These are phyloP conservation scores for Botrytis paeoniae DNA, from an alignment of 2,329 filamentous ascomycete species.

Conservation along the genomic window DNA sequence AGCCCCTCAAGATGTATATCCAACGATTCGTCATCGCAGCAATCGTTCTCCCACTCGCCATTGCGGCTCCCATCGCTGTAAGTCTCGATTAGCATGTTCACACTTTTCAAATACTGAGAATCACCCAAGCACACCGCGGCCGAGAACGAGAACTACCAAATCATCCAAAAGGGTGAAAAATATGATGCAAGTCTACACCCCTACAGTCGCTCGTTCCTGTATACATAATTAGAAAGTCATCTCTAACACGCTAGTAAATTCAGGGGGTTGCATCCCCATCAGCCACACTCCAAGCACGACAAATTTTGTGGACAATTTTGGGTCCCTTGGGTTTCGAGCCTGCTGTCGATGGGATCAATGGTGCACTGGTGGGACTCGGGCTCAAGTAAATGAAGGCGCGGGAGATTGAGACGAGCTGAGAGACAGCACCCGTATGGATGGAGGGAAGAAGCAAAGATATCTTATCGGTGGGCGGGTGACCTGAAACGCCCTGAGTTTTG, in stretches of 20 bases:
- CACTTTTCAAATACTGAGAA: neutral
- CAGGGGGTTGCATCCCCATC: neutral
- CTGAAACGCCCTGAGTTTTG: neutral
- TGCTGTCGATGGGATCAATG: neutral
- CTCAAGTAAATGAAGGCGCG: neutral
- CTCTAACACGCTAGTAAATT: neutral
- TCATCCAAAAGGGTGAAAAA: neutral
- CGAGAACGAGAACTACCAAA: neutral
- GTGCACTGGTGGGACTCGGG: neutral
- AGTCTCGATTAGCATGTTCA: too few species aligned
- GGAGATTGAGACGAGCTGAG: neutral
- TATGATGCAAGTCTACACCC: neutral
- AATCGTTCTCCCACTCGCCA: neutral
- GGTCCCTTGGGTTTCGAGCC: neutral
- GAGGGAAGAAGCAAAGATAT: neutral
- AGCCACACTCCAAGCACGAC: neutral
- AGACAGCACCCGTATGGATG: too few species aligned
- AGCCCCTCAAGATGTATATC: neutral
- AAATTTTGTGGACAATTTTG: neutral
- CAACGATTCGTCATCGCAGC: neutral
- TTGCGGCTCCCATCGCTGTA: neutral
- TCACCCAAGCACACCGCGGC: neutral
- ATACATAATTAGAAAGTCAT: neutral
- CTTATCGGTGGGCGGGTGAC: neutral
- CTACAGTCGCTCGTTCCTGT: neutral